Base-by-base conservation (phyloP, 306 rosid genomes). In the Trifolium fragiferum region DNA sequence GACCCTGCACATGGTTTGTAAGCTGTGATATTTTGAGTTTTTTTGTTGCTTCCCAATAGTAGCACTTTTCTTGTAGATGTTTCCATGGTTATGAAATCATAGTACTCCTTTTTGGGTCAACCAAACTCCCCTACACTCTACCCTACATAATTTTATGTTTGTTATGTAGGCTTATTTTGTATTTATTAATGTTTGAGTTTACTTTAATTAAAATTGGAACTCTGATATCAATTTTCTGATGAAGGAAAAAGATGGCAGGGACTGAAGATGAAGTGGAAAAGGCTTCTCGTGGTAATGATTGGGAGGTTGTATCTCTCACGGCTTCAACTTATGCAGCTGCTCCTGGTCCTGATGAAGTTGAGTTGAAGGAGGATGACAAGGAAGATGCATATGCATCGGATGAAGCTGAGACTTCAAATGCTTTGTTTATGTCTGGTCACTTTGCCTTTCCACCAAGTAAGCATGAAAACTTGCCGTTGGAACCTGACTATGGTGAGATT, bases 301-400 rank as follows among this genome's bases (percentile, higher is more conserved):
- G 99, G 99, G 99, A 95, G 87, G 98, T 95, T 47, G 99, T 95
- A 35, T 85, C 93, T 54, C 98, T 95, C 62, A 92, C 99, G 1
- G 98, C 90, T 16, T 95, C 99, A 38, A 74, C 99, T 61, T 95
- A 92, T 79, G 99, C 89, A 61, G 96, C 98, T 70, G 87, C 99
- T 66, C 97, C 99, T 20, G 86, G 90, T 77, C 89, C 88, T 3
- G 38, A 59, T 63, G 82, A 84, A 76, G 87, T 76, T 73, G 92
- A 90, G 55, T 63, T 76, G 83, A 82, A 77, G 57, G 87, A 84
- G 66, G 86, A 78, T 70, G 90, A 66, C 51, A 75, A 77, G 66
- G 77, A 76, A 58, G 78, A 73, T 33, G 65, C 44, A 4, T 76
- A 75, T 68, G 73, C 20, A n/a, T 85, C 58, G 80, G 83, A 50